Conservation (phyloP, 257 asterid species). For the Ilex asprella region DNA sequence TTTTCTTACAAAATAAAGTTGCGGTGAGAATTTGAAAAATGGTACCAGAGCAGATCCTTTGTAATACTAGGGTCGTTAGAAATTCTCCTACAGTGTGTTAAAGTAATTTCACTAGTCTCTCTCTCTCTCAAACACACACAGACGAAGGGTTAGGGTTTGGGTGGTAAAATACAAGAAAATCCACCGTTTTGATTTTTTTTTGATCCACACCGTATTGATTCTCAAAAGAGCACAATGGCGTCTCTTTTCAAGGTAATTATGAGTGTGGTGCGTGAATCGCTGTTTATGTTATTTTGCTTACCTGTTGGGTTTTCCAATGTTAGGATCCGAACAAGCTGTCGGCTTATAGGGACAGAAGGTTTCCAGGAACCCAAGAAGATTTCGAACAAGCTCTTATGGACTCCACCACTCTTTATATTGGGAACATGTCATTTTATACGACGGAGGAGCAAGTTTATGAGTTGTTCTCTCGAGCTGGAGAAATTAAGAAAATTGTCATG, state of each 20-base stretch:
- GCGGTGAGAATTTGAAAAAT: no score
- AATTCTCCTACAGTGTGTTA: no score
- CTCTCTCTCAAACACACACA: no score
- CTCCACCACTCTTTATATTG: conserved; percentile 72
- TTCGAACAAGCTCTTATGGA: conserved; percentile 70
- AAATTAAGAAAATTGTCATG: conserved; percentile 86
- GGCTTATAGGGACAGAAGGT: conserved; percentile 89
- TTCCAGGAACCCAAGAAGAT: conserved; percentile 85
- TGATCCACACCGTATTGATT: no score
- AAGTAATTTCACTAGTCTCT: no score
- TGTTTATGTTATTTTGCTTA: neutral
- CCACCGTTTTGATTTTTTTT: no score
- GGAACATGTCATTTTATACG: conserved; percentile 94
- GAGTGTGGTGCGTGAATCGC: neutral
- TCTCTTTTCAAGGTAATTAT: conserved; percentile 34
- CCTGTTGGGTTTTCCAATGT: conserved; percentile 1
- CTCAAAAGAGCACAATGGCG: conserved; percentile 14
- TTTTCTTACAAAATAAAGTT: no score
- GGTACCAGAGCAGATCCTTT: no score
- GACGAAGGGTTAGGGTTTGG: no score
- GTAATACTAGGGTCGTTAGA: no score
- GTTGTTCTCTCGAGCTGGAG: conserved; percentile 87
- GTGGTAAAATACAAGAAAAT: no score
- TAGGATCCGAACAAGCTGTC: conserved; percentile 87
- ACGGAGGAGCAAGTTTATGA: conserved; percentile 98